Conservation (phyloP, 1,139 yeast species). For the Taphrina flavorubra region DNA sequence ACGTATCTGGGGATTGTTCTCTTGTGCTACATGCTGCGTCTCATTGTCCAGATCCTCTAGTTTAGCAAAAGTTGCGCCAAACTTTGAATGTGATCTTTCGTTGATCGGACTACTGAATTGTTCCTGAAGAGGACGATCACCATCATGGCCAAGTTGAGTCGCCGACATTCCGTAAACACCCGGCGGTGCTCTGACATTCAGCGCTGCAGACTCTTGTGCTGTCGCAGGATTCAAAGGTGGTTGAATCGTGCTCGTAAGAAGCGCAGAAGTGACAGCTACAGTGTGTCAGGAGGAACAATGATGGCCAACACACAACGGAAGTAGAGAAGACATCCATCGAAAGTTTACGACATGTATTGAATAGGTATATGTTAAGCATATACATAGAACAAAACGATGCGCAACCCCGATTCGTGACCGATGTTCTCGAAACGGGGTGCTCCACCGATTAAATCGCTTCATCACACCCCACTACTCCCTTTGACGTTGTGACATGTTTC, state of each 20-base stretch:
- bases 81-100: slow-evolving; percentile 17
- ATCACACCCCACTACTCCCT: slow-evolving; percentile 25
- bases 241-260: neutral
- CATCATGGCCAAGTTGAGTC: neutral
- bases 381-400: slow-evolving; percentile 20
- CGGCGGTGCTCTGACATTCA: neutral
- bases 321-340: slow-evolving; percentile 2
- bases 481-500: neutral
- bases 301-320: neutral
- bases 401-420: slow-evolving; percentile 25
- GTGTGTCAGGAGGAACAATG: neutral
- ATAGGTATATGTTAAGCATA: slow-evolving; percentile 31
- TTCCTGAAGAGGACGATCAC: neutral
- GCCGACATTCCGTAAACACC: neutral
- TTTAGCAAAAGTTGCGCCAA: slow-evolving; percentile 27
- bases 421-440: slow-evolving; percentile 25
- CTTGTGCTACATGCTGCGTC: slow-evolving; percentile 3
- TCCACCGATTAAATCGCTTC: slow-evolving; percentile 17
- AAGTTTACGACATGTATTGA: slow-evolving; percentile 12
- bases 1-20: slow-evolving; percentile 13
- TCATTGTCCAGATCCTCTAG: slow-evolving; percentile 12
- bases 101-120: neutral
- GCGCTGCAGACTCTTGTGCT: neutral
- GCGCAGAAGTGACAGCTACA: slow-evolving; percentile 4
- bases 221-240: neutral